Evolutionary conservation across 805 yeast species (phyloP).

Genomic region (Schwanniomyces occidentalis): DNA sequence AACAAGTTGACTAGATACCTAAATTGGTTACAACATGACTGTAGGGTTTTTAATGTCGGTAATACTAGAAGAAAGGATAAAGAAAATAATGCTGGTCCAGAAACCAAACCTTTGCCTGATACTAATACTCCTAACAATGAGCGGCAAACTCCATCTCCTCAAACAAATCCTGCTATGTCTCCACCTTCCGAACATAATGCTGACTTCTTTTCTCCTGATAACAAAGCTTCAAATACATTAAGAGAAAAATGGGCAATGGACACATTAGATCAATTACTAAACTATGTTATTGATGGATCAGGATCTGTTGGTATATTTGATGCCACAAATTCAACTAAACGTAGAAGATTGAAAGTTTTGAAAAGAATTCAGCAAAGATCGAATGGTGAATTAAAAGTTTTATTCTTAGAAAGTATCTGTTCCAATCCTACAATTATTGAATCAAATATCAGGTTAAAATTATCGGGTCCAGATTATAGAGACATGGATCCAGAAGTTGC

Average conservation of each 20-base stretch:
- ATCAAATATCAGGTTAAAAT: conserved; percentile 77
- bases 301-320: conserved; percentile 94
- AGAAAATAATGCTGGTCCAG: conserved; percentile 63
- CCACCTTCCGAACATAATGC: conserved; percentile 58
- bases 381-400: conserved; percentile 67
- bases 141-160: conserved; percentile 16
- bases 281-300: conserved; percentile 73
- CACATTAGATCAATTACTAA: conserved; percentile 79
- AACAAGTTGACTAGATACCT: conserved; percentile 86
- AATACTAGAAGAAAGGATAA: conserved; percentile 83
- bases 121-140: conserved; percentile 36
- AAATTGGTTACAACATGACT: conserved; percentile 92
- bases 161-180: conserved; percentile 4
- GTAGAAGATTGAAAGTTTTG: conserved; percentile 60
- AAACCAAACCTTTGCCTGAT: conserved; percentile 56
- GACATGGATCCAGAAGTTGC: conserved; percentile 83
- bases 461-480: conserved; percentile 90
- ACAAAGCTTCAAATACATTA: conserved; percentile 58
- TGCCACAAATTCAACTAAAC: conserved; percentile 75
- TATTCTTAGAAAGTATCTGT: conserved; percentile 86
- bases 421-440: conserved; percentile 78
- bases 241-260: conserved; percentile 97
- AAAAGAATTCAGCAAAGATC: conserved; percentile 56
- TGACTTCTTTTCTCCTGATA: conserved; percentile 81
- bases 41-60: conserved; percentile 92